Percentiles rank a stretch among this genome's conserved stretches.
Evolutionary conservation across 768 basidiomycete genomes (phyloP).

Genomic region (Pilatotrama ljubarskyi): DNA sequence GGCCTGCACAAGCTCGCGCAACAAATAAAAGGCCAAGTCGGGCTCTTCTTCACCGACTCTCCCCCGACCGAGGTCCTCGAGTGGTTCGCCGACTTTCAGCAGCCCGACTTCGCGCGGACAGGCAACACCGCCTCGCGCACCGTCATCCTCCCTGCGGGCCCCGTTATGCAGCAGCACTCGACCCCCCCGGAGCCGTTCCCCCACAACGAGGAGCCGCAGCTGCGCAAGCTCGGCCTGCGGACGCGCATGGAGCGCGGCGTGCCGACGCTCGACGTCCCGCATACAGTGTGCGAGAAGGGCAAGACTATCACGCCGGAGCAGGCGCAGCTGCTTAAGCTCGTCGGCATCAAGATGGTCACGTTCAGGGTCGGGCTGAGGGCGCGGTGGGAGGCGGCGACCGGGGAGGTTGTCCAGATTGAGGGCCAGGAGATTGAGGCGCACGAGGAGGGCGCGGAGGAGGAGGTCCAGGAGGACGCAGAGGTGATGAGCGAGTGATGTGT

Average conservation of each 20-base stretch:
- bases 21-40: constrained; percentile 95
- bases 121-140: constrained; percentile 79
- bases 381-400: constrained; percentile 71
- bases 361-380: constrained; percentile 74
- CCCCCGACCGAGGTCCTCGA: constrained; percentile 88
- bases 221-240: constrained; percentile 86
- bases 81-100: constrained; percentile 92
- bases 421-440: constrained; percentile 40
- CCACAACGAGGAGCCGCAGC: constrained; percentile 95
- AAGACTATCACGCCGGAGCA: constrained; percentile 81
- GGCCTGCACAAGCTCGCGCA: constrained; percentile 80
- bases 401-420: constrained; percentile 62
- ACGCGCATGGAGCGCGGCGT: constrained; percentile 87
- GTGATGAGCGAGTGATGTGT: constrained; percentile 33
- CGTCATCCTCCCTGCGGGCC: constrained; percentile 77
- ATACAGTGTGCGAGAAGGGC: constrained; percentile 83
- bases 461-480: constrained; percentile 35
- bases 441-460: constrained; percentile 37
- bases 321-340: constrained; percentile 88
- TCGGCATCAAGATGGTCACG: constrained; percentile 85
- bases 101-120: constrained; percentile 88
- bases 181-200: constrained; percentile 89
- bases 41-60: constrained; percentile 88
- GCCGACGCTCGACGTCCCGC: constrained; percentile 77
- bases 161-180: constrained; percentile 78